Evolutionary conservation across 768 basidiomycete genomes (phyloP), one percentile per base, ranked within the genome.

Genomic region (Mrakia gelida): DNA sequence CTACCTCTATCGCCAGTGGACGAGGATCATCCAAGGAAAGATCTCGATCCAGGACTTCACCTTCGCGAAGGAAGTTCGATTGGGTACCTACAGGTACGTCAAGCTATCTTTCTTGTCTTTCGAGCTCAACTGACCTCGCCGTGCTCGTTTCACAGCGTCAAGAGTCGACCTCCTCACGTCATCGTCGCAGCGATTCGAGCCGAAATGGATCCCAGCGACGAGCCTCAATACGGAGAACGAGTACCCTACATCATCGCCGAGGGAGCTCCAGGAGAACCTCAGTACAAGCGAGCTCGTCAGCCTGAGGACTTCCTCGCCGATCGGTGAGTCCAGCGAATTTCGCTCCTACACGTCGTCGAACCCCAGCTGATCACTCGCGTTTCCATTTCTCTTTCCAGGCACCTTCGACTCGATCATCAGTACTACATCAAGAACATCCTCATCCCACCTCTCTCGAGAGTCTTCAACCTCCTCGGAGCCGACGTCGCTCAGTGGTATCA

Each of bases 1-100:
- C 8, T 97, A 95, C 81, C 95, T 94, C 81, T 90, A 88, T 80
- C 86, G 87, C 30, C 91, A 92, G 15, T 98, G 94, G 94, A 87
- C 88, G 15, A 92, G 92, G 82, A 87, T 99, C 61, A 83, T 95
- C 65, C 90, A 93, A 77, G 90, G 92, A 78, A 90, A 88, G 80
- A 90, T 89, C 2, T 91, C 93, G 3, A 85, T 93, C n/a, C 92
- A 95, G 81, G 95, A 98, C 83, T 97, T 97, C 81, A 91, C 94
- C 52, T 94, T 98, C 80, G 91, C 96, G 0, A 96, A 96, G 82
- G 93, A 95, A 84, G 95, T 98, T 41, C 91, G 86, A 81, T 88
- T 98, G 87, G 97, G 97, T 18, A 92, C 92, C 0, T 98, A 98
- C 82, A 94, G 92, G 95, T 92, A 73, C 71, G 85, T 80, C 63